Evolutionary conservation across 2,329 filamentous ascomycete genomes (phyloP).

Genomic region (Nannizzia gypsea): DNA sequence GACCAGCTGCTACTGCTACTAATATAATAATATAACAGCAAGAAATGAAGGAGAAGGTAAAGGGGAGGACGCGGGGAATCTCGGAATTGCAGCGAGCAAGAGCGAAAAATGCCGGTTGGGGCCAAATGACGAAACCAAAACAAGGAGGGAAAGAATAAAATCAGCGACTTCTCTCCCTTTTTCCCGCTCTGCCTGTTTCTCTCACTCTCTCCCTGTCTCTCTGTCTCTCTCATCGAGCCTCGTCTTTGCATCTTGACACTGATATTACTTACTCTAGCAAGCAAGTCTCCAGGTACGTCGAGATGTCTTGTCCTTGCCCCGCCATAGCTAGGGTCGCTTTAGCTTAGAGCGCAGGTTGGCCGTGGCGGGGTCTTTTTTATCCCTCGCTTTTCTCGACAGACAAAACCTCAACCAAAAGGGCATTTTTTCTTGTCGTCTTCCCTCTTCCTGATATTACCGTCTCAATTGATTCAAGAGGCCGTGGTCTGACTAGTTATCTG

Average conservation of each 20-base stretch:
- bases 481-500: neutral
- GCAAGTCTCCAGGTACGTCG: neutral
- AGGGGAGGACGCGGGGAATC: neutral
- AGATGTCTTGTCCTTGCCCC: neutral
- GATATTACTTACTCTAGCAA: neutral
- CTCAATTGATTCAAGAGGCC: neutral
- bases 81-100: neutral
- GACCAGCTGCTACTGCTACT: too few species aligned
- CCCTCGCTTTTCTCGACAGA: neutral
- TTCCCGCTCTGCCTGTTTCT: neutral
- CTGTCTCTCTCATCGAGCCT: too few species aligned
- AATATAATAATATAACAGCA: neutral
- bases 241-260: neutral
- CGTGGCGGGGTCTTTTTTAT: neutral
- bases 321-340: neutral
- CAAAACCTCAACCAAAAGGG: neutral
- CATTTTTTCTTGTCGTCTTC: neutral
- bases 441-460: neutral
- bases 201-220: neutral
- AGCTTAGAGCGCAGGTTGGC: neutral
- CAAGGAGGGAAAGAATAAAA: neutral
- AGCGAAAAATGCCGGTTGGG: neutral
- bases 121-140: slow-evolving; percentile 1
- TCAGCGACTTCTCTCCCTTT: neutral
- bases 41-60: neutral